Conservation (phyloP, 208 protist species). For the Leishmania tropica region DNA sequence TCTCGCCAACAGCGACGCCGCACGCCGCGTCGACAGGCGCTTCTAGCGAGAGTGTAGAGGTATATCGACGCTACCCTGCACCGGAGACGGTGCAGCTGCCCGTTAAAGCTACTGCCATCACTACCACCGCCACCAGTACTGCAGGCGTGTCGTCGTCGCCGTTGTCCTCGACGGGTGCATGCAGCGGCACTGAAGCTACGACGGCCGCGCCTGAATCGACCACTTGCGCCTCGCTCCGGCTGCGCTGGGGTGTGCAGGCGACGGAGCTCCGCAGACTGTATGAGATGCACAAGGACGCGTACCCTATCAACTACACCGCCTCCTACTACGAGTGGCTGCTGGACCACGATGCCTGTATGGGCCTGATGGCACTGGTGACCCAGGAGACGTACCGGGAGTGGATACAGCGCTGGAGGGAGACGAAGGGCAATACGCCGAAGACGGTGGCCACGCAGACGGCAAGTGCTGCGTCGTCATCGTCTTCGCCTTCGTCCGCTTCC, state of each 20-base stretch:
- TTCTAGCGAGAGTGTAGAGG: background rate
- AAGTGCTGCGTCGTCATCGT: background rate
- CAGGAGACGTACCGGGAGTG: slow-evolving; percentile 13
- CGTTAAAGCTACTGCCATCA: background rate
- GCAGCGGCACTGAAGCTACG: background rate
- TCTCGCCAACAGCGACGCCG: background rate
- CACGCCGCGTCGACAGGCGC: too few relatives aligned
- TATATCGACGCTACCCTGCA: slow-evolving; percentile 20
- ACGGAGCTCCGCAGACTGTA: slow-evolving; percentile 45
- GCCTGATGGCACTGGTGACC: slow-evolving; percentile 52
- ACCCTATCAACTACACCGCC: slow-evolving; percentile 55
- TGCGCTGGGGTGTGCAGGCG: slow-evolving; percentile 68
- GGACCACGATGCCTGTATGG: slow-evolving; percentile 38
- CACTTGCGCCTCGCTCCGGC: slow-evolving; percentile 22
- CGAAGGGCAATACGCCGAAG: background rate
- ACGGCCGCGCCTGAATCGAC: background rate
- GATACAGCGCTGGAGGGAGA: background rate
- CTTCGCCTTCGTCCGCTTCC: background rate
- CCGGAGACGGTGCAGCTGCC: slow-evolving; percentile 20
- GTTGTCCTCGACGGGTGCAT: background rate
- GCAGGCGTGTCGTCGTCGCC: background rate
- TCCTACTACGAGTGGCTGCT: slow-evolving; percentile 66
- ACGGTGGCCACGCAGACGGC: background rate
- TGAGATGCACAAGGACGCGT: slow-evolving; percentile 58
- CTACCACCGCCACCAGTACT: background rate